Evolutionary conservation across 306 rosid genomes (phyloP).

Genomic region (Sicyos edulis): DNA sequence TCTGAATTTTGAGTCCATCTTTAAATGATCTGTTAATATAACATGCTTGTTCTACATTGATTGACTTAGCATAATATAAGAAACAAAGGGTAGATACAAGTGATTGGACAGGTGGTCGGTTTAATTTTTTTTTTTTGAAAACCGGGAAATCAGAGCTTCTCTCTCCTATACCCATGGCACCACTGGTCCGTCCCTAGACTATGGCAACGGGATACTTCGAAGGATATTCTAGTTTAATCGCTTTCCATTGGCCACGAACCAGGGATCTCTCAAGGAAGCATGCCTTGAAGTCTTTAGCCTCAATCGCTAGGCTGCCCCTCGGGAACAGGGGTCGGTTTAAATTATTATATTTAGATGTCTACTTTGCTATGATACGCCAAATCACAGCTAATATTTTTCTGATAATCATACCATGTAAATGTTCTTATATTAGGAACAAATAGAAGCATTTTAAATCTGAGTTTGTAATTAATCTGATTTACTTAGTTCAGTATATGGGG

Average conservation of each 20-base stretch:
- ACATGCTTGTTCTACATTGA: not conserved
- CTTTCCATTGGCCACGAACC: no score
- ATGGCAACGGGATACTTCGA: no score
- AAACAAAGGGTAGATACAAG: not conserved
- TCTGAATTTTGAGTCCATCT: no score
- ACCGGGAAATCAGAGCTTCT: no score
- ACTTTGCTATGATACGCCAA: not conserved
- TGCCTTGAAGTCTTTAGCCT: no score
- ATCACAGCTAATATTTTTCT: not conserved
- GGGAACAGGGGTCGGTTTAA: not conserved
- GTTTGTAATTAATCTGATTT: not conserved
- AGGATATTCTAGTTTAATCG: no score
- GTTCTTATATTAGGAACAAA: not conserved
- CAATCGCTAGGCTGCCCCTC: no score
- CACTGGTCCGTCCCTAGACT: no score
- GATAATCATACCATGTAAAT: not conserved
- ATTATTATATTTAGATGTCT: not conserved
- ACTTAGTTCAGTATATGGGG: no score
- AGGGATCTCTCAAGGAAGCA: no score
- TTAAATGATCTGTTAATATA: not conserved
- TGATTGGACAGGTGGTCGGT: not conserved
- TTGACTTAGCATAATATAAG: not conserved
- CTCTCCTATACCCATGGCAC: no score
- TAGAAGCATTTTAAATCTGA: not conserved
- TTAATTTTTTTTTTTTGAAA: no score